These are phyloP conservation scores for Theileria annulata DNA, from an alignment of 169 alveolate genomes.

Conservation along the genomic window DNA sequence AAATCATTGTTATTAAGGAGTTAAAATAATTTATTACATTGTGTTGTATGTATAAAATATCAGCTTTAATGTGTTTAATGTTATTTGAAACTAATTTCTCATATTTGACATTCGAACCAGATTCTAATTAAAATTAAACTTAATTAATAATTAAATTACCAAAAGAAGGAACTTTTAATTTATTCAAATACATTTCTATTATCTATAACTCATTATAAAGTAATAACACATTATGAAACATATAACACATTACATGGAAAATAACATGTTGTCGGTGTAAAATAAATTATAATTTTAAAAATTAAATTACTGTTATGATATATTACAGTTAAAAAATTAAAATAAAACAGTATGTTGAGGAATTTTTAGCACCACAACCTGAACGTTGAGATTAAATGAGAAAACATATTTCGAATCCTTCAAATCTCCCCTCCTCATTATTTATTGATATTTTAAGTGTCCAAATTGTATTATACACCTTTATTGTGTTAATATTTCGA, in stretches of 20 bases:
- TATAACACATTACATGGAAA: neutral
- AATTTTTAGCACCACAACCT: neutral
- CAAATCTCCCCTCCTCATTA: neutral
- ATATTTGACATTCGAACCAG: constrained; percentile 46
- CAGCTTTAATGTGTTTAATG: constrained; percentile 62
- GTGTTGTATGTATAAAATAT: constrained; percentile 61
- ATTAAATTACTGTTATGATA: too few relatives aligned
- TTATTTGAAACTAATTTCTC: constrained; percentile 59
- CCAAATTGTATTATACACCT: neutral
- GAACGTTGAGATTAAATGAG: neutral
- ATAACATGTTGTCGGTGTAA: neutral
- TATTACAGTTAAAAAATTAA: neutral
- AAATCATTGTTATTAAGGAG: neutral
- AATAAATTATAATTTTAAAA: too few relatives aligned
- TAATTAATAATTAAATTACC: constrained; percentile 9
- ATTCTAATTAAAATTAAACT: neutral
- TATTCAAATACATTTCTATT: constrained; percentile 30
- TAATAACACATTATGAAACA: neutral
- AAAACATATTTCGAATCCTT: neutral
- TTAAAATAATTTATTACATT: constrained; percentile 36
- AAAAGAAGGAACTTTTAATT: constrained; percentile 52
- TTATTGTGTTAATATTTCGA: neutral
- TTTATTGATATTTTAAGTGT: neutral
- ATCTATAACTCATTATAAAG: too few relatives aligned
- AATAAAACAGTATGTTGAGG: neutral